Evolutionary conservation across 805 yeast species (phyloP), one percentile per base, ranked within the genome.

Genomic region (Wickerhamiella musiphila): DNA sequence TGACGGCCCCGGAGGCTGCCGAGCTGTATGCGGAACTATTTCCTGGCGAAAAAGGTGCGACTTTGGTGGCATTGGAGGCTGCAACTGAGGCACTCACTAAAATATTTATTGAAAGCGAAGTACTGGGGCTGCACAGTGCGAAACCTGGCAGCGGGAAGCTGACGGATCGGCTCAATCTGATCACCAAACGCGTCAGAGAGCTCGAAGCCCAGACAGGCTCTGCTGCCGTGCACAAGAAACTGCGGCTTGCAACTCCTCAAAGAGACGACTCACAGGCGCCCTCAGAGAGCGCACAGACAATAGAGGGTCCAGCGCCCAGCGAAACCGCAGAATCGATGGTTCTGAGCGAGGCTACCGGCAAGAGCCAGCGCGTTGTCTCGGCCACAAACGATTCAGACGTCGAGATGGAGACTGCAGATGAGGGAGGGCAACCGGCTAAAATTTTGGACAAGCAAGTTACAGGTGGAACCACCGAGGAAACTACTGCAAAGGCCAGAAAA

Each of bases 351-450:
- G n/a, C n/a, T n/a, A n/a, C n/a, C n/a, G n/a, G n/a, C n/a, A n/a
- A n/a, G n/a, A n/a, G n/a, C n/a, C n/a, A n/a, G n/a, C n/a, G n/a
- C n/a, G n/a, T n/a, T n/a, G n/a, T n/a, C n/a, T n/a, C n/a, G n/a
- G n/a, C n/a, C n/a, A n/a, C n/a, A n/a, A n/a, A n/a, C n/a, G 23
- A 21, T n/a, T 5, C 33, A 6, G 38, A 15, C 7, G 35, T 12
- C n/a, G 32, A 14, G 19, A 25, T 3, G 3, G 29, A 26, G 18
- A 19, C 22, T n/a, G 28, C n/a, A 5, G 32, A n/a, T 10, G 33
- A 15, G 7, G 28, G 23, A 6, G 31, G 19, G 13, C 25, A 11
- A 10, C 23, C 20, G 13, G 35, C 22, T 3, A 19, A 31, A 22
- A 24, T 15, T 3, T 29, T 25, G 19, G 22, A 14, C 10, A 26